These are phyloP conservation scores for Stropharia rugosoannulata DNA, from an alignment of 768 basidiomycete genomes.

Conservation along the genomic window DNA sequence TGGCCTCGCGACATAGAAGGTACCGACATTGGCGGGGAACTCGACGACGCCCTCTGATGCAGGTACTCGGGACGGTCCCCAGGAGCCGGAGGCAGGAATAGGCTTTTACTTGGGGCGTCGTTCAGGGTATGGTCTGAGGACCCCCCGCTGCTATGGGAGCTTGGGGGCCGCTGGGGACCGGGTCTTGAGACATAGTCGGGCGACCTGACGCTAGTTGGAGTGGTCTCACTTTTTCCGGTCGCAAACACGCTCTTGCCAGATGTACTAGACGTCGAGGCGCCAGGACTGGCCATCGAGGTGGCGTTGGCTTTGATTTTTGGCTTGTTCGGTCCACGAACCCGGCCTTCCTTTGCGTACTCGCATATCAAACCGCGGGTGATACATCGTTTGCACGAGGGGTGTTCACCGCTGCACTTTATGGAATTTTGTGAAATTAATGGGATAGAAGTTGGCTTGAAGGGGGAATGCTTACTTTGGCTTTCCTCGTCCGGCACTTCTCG, in stretches of 20 bases:
- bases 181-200: constrained; percentile 5
- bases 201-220: constrained; percentile 8
- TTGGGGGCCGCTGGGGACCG: constrained; percentile 17
- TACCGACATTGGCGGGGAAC: neutral
- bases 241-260: neutral
- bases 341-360: constrained; percentile 66
- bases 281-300: constrained; percentile 1
- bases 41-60: neutral
- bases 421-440: constrained; percentile 2
- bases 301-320: constrained; percentile 32
- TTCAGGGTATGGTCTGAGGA: constrained; percentile 19
- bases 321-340: constrained; percentile 63
- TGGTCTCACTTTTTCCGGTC: neutral
- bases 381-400: constrained; percentile 69
- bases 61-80: neutral
- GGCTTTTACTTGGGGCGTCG: neutral
- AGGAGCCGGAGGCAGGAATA: neutral
- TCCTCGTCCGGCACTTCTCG: constrained; percentile 69
- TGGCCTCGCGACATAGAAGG: neutral
- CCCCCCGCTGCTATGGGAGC: constrained; percentile 19
- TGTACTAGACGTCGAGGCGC: constrained; percentile 1
- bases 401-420: constrained; percentile 62
- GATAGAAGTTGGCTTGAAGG: constrained; percentile 2
- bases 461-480: constrained; percentile 60
- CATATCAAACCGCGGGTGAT: constrained; percentile 54